Conservation (phyloP, 495 filamentous ascomycete species). For the Usnea hakonensis region DNA sequence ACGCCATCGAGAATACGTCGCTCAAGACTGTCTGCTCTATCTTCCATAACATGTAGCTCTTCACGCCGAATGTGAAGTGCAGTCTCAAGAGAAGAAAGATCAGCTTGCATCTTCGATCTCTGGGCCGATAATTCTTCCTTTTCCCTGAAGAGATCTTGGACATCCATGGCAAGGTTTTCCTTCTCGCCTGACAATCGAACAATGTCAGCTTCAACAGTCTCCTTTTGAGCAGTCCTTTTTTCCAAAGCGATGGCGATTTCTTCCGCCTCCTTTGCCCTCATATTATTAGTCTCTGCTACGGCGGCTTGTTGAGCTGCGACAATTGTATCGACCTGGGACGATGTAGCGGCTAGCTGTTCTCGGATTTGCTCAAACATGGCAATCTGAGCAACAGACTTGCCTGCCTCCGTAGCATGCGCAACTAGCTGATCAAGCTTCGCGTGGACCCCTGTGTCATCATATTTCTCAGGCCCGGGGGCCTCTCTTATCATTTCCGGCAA, state of each 20-base stretch:
- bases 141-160: slow-evolving; percentile 53
- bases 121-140: slow-evolving; percentile 64
- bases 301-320: slow-evolving; percentile 70
- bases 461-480: slow-evolving; percentile 37
- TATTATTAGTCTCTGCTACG: slow-evolving; percentile 70
- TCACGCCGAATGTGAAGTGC: slow-evolving; percentile 81
- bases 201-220: slow-evolving; percentile 68
- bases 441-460: slow-evolving; percentile 65
- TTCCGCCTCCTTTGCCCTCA: slow-evolving; percentile 71
- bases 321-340: slow-evolving; percentile 78
- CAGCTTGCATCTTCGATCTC: slow-evolving; percentile 68
- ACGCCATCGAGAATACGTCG: slow-evolving; percentile 89
- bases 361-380: slow-evolving; percentile 85
- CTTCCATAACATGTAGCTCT: slow-evolving; percentile 83
- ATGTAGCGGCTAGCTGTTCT: slow-evolving; percentile 77
- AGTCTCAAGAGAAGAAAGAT: slow-evolving; percentile 81
- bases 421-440: slow-evolving; percentile 83
- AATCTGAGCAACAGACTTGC: slow-evolving; percentile 48
- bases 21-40: slow-evolving; percentile 77
- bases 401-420: slow-evolving; percentile 44
- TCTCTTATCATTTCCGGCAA: slow-evolving; percentile 34
- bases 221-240: slow-evolving; percentile 65
- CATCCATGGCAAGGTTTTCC: slow-evolving; percentile 49
- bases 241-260: slow-evolving; percentile 77
- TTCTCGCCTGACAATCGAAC: slow-evolving; percentile 57